These are phyloP conservation scores for Triangularia verruculosa DNA, from an alignment of 2,329 filamentous ascomycete species.

Conservation along the genomic window DNA sequence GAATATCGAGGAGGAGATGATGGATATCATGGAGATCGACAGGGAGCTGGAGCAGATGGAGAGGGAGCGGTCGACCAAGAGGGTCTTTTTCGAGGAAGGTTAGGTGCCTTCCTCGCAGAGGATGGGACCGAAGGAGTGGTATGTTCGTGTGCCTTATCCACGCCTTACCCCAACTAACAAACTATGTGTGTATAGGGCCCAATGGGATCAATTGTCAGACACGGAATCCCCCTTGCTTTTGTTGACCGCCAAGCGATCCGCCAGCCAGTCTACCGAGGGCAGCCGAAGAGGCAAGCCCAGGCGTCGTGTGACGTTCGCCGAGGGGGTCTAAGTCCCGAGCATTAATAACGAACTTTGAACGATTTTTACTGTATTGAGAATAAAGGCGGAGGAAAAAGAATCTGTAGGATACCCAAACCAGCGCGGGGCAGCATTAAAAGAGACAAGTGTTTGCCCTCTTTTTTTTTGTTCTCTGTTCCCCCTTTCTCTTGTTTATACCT, in stretches of 20 bases:
- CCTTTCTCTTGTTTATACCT: constrained; percentile 5
- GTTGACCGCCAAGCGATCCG: background rate
- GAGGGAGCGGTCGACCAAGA: constrained; percentile 47
- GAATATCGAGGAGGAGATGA: constrained; percentile 58
- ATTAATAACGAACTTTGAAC: background rate
- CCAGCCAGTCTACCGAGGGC: constrained; percentile 3
- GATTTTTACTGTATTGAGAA: background rate
- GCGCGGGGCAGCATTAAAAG: constrained; percentile 13
- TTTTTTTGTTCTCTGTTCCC: background rate
- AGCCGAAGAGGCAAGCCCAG: background rate
- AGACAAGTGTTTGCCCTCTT: constrained; percentile 14
- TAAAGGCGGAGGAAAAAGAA: constrained; percentile 11
- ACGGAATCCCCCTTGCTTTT: background rate
- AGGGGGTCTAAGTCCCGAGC: background rate
- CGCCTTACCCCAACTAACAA: background rate
- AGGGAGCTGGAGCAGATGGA: constrained; percentile 57
- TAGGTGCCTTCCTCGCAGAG: constrained; percentile 15
- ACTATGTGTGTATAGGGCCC: background rate
- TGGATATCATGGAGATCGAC: constrained; percentile 66
- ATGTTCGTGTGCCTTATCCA: background rate
- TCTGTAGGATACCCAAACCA: constrained; percentile 42
- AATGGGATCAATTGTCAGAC: background rate
- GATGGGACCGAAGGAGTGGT: constrained; percentile 6
- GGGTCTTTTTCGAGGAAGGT: constrained; percentile 50
- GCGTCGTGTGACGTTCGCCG: constrained; percentile 3